Conservation (phyloP, 305 asterid species). For the Solanum hybrid region DNA sequence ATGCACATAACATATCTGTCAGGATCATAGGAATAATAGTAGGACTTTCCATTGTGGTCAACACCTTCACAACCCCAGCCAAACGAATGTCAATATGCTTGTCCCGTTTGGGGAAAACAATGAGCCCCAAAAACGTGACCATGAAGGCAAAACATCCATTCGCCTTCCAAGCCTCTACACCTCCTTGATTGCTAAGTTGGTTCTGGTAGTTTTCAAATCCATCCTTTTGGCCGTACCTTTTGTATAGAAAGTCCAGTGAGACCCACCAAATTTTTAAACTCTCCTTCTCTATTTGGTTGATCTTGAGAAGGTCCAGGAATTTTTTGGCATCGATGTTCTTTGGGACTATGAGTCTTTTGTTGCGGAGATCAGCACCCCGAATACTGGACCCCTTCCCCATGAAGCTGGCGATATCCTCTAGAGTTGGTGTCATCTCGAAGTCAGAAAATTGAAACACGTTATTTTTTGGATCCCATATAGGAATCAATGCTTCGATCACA, state of each 20-base stretch:
- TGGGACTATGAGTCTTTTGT: background rate
- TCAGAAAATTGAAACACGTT: background rate
- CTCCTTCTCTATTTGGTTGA: background rate
- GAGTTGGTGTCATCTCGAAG: background rate
- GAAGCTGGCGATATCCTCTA: background rate
- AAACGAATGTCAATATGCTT: background rate
- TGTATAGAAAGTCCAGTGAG: background rate
- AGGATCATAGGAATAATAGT: background rate
- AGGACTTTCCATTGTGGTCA: background rate
- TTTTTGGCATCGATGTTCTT: background rate
- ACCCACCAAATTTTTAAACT: background rate
- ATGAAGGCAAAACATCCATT: background rate
- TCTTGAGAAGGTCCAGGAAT: background rate
- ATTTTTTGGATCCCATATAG: background rate
- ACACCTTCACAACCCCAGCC: background rate
- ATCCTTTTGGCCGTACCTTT: background rate
- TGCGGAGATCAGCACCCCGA: background rate
- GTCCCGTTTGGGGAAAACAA: background rate
- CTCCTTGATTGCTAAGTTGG: background rate
- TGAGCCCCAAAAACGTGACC: background rate
- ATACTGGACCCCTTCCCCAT: background rate
- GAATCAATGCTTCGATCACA: background rate
- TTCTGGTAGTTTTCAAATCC: background rate
- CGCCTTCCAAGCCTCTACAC: background rate
- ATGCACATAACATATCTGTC: background rate